These are phyloP conservation scores for Vicia faba DNA, from an alignment of 306 rosid genomes.

Conservation along the genomic window DNA sequence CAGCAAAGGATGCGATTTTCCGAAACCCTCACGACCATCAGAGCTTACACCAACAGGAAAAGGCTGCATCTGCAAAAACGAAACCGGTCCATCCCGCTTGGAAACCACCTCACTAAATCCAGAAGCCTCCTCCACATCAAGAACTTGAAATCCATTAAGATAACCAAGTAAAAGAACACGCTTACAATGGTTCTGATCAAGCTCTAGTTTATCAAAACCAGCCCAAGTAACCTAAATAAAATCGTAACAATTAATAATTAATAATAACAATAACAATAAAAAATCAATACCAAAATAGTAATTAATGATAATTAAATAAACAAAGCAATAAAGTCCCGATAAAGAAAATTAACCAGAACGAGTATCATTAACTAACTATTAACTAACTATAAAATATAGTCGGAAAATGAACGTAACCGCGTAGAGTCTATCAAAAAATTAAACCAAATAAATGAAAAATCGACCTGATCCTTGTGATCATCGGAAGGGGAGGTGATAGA, in stretches of 20 bases:
- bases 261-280: background rate
- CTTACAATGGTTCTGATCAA: conserved; percentile 51
- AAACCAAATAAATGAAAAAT: background rate
- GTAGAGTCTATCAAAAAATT: too few species aligned
- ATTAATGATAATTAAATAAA: background rate
- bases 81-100: conserved; percentile 76
- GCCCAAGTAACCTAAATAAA: conserved; percentile 81
- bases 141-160: conserved; percentile 84
- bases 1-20: conserved; percentile 67
- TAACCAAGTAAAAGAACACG: conserved; percentile 82
- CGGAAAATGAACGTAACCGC: too few species aligned
- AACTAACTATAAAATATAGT: too few species aligned
- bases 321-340: conserved; percentile 1
- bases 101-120: conserved; percentile 77
- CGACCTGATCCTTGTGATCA: conserved; percentile 83
- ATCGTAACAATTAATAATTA: background rate
- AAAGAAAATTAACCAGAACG: background rate
- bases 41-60: conserved; percentile 51
- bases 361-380: background rate
- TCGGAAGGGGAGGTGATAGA: conserved; percentile 67
- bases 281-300: background rate
- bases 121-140: conserved; percentile 84
- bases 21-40: conserved; percentile 60
- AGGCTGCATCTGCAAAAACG: conserved; percentile 90
- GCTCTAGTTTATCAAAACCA: conserved; percentile 79